Evolutionary conservation across 805 yeast species (phyloP).

Genomic region (Candida insectalens): DNA sequence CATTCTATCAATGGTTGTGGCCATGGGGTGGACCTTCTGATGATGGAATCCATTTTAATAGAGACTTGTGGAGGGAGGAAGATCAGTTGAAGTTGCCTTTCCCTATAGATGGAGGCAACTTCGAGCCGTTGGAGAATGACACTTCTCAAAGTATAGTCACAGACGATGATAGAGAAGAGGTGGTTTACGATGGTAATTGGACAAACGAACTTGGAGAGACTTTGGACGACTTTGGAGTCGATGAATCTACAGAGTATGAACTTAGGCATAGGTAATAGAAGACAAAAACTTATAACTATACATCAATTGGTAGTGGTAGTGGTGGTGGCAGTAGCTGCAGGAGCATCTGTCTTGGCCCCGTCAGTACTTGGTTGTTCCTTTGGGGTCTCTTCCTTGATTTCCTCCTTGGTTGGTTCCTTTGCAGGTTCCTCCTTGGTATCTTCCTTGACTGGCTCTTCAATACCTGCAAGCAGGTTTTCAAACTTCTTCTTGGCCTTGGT

Average conservation of each 20-base stretch:
- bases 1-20: conserved; percentile 51
- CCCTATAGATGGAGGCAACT: conserved; percentile 81
- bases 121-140: conserved; percentile 7
- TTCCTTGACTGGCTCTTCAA: conserved; percentile 4
- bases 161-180: conserved; percentile 10
- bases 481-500: conserved; percentile 20
- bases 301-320: not conserved
- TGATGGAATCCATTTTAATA: conserved; percentile 48
- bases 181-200: conserved; percentile 34
- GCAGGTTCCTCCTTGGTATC: not conserved
- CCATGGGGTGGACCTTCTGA: conserved; percentile 63
- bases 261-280: conserved; percentile 6
- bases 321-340: too few relatives aligned
- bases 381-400: too few relatives aligned
- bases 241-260: conserved; percentile 45
- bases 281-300: not conserved
- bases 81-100: conserved; percentile 69
- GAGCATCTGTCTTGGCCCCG: too few relatives aligned
- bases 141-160: conserved; percentile 1
- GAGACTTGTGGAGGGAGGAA: conserved; percentile 40
- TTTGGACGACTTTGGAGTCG: conserved; percentile 83
- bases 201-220: conserved; percentile 75
- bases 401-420: too few relatives aligned
- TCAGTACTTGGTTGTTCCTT: too few relatives aligned
- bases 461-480: conserved; percentile 1